Evolutionary conservation across 768 basidiomycete species (phyloP).

Genomic region (Boletus rex-veris): DNA sequence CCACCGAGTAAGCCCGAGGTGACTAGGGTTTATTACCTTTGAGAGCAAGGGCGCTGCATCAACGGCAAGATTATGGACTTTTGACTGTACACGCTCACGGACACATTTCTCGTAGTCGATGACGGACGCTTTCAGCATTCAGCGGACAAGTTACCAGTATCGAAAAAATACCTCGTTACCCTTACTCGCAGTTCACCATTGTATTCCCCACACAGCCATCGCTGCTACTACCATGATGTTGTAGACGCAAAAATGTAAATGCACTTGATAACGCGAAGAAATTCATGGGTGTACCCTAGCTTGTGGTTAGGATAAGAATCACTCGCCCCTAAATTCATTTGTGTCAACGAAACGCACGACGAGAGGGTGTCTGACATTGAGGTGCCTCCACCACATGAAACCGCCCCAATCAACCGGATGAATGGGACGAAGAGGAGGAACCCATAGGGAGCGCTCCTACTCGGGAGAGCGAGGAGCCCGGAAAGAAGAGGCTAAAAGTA

Average conservation of each 20-base stretch:
- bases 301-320: too few species aligned
- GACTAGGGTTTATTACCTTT: not conserved
- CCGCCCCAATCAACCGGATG: not conserved
- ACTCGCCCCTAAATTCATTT: too few species aligned
- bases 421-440: not conserved
- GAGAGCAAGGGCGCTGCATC: not conserved
- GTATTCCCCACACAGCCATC: not conserved
- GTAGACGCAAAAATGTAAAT: not conserved
- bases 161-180: not conserved
- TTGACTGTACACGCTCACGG: slow-evolving; percentile 19
- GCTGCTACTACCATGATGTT: not conserved
- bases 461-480: not conserved
- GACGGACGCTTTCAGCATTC: slow-evolving; percentile 28
- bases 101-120: slow-evolving; percentile 25
- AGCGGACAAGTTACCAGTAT: slow-evolving; percentile 10
- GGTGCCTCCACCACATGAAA: not conserved
- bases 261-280: too few species aligned
- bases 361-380: too few species aligned
- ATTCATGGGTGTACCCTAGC: too few species aligned
- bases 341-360: not conserved
- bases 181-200: not conserved
- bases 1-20: slow-evolving; percentile 51
- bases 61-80: slow-evolving; percentile 13
- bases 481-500: not conserved
- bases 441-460: not conserved